These are phyloP conservation scores for Coprinellus micaceus DNA, from an alignment of 768 basidiomycete genomes.

Conservation along the genomic window DNA sequence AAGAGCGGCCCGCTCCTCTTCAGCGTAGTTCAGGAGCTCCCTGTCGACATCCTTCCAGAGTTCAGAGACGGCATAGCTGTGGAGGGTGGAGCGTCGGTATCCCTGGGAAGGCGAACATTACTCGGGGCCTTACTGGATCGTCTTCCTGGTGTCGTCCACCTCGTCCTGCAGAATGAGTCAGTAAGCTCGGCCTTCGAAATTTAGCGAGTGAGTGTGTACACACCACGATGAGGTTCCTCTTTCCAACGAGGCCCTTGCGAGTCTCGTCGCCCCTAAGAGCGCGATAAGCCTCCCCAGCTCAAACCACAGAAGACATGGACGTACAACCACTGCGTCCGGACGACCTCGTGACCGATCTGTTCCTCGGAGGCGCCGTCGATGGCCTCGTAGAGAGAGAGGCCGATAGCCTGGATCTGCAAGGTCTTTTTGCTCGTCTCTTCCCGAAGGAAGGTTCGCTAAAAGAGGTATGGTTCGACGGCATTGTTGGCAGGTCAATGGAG, in stretches of 20 bases:
- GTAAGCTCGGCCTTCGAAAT: background rate
- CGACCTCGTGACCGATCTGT: conserved; percentile 77
- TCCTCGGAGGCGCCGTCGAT: conserved; percentile 71
- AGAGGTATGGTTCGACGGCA: too few species aligned
- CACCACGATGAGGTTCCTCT: conserved; percentile 79
- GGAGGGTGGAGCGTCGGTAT: background rate
- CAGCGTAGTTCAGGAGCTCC: conserved; percentile 61
- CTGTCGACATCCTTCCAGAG: conserved; percentile 83
- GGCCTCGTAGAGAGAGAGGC: conserved; percentile 91
- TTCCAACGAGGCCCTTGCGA: conserved; percentile 70
- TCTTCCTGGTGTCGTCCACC: conserved; percentile 86
- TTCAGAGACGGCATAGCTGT: conserved; percentile 86
- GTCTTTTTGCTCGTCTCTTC: conserved; percentile 65
- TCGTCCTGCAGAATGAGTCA: conserved; percentile 59
- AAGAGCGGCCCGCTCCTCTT: conserved; percentile 67
- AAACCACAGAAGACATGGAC: too few species aligned
- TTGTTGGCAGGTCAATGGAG: too few species aligned
- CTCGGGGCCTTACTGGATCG: conserved; percentile 72
- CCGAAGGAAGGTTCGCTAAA: conserved; percentile 83
- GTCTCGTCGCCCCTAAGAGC: conserved; percentile 56
- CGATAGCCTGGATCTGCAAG: conserved; percentile 94
- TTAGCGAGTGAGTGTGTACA: conserved; percentile 24
- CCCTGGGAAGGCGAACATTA: too few species aligned
- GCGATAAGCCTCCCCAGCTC: too few species aligned
- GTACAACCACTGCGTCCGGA: conserved; percentile 96